Percentiles rank a stretch among this genome's conserved stretches.
These are phyloP conservation scores for Hippophae rhamnoides DNA, from an alignment of 306 rosid species.

Conservation along the genomic window DNA sequence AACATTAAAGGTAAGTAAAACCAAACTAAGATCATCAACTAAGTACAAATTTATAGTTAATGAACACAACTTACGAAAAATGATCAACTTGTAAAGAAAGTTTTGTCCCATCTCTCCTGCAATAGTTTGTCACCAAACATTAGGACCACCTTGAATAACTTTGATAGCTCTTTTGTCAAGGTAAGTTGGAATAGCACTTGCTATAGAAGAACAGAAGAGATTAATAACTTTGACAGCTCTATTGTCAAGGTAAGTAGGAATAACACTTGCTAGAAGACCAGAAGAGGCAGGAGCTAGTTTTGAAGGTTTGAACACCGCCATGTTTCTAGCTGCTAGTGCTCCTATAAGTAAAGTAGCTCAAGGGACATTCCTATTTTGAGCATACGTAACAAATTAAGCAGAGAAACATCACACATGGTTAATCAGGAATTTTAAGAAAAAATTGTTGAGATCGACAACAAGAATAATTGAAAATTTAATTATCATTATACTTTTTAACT, in stretches of 20 bases:
- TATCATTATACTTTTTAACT: constrained; percentile 11
- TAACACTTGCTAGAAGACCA: constrained; percentile 33
- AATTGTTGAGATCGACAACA: too few species aligned
- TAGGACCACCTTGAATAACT: constrained; percentile 50
- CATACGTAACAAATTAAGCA: neutral
- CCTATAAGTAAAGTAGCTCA: constrained; percentile 68
- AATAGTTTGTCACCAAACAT: constrained; percentile 41
- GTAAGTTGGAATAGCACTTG: constrained; percentile 30
- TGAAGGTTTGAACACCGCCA: constrained; percentile 52
- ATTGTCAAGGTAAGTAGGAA: constrained; percentile 39
- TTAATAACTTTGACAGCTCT: constrained; percentile 26
- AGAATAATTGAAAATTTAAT: neutral
- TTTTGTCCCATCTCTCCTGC: constrained; percentile 52
- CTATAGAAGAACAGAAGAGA: constrained; percentile 36
- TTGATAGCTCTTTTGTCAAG: constrained; percentile 45
- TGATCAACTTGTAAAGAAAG: constrained; percentile 55
- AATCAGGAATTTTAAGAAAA: too few species aligned
- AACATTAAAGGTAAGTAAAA: neutral
- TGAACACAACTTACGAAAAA: neutral
- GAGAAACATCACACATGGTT: neutral
- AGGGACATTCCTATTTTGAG: constrained; percentile 45
- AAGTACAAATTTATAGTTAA: neutral
- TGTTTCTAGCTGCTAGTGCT: constrained; percentile 76
- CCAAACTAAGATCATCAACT: neutral
- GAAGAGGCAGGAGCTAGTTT: constrained; percentile 51